Evolutionary conservation across 2,329 filamentous ascomycete species (phyloP).

Genomic region (Eutypella sp.): DNA sequence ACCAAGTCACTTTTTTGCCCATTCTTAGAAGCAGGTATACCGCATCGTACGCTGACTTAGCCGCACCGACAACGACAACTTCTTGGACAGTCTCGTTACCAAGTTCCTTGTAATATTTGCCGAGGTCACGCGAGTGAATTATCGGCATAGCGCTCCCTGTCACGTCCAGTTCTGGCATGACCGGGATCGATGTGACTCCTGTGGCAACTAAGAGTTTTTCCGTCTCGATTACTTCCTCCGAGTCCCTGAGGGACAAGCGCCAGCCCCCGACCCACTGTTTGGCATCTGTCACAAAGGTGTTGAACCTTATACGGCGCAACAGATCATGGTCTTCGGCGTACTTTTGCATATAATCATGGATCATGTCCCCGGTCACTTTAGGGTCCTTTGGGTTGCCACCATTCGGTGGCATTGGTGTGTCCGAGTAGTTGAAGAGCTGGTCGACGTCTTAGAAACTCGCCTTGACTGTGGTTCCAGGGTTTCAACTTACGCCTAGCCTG

Average conservation of each 20-base stretch:
- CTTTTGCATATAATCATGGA: constrained; percentile 20
- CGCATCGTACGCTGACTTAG: constrained; percentile 24
- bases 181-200: constrained; percentile 25
- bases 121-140: constrained; percentile 19
- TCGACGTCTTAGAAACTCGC: background rate
- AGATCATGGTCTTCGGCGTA: constrained; percentile 22
- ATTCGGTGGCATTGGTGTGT: constrained; percentile 18
- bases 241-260: constrained; percentile 11
- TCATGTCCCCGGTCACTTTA: constrained; percentile 22
- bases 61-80: constrained; percentile 19
- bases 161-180: constrained; percentile 15
- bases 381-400: constrained; percentile 14
- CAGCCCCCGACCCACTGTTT: constrained; percentile 12
- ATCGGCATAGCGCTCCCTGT: constrained; percentile 11
- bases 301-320: constrained; percentile 19
- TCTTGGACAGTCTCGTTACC: constrained; percentile 7
- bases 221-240: constrained; percentile 10
- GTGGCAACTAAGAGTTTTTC: constrained; percentile 28
- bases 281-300: constrained; percentile 16
- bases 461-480: background rate
- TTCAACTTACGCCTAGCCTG: constrained; percentile 14
- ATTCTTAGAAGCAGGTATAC: constrained; percentile 19
- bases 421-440: constrained; percentile 20
- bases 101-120: constrained; percentile 11
- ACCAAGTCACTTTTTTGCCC: constrained; percentile 22